Conservation (phyloP, 345 rosid species). For the Trapa bicornis region DNA sequence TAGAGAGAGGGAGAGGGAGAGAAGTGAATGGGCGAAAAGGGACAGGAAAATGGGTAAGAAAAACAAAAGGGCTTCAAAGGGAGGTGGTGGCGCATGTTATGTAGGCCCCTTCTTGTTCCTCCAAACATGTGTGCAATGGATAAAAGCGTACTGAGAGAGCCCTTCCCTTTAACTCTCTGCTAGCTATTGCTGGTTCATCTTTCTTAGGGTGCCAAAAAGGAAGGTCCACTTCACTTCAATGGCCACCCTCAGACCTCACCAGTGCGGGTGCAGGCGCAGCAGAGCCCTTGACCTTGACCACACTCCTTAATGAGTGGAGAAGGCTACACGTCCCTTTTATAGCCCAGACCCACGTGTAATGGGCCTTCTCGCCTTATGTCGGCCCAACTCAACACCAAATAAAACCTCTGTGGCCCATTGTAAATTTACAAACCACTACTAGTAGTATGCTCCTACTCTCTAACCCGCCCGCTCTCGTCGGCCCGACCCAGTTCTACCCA, state of each 20-base stretch:
- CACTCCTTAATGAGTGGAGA: neutral
- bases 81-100: slow-evolving; percentile 3
- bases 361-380: too few species aligned
- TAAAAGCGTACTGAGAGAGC: neutral
- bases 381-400: too few species aligned
- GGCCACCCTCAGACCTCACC: neutral
- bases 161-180: neutral
- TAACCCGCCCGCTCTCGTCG: too few species aligned
- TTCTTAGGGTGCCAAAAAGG: neutral
- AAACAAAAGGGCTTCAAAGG: slow-evolving; percentile 1
- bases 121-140: neutral
- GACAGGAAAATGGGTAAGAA: slow-evolving; percentile 1
- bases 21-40: slow-evolving; percentile 6
- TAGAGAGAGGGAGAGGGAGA: neutral
- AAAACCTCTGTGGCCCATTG: too few species aligned
- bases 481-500: too few species aligned
- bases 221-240: neutral
- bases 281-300: neutral
- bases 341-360: neutral
- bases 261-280: neutral
- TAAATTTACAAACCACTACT: too few species aligned
- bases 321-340: neutral
- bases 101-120: slow-evolving; percentile 7
- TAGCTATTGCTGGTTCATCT: neutral
- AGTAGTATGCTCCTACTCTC: too few species aligned